Conservation (phyloP, 2,329 filamentous ascomycete genomes). For the Xylariaceae sp. region DNA sequence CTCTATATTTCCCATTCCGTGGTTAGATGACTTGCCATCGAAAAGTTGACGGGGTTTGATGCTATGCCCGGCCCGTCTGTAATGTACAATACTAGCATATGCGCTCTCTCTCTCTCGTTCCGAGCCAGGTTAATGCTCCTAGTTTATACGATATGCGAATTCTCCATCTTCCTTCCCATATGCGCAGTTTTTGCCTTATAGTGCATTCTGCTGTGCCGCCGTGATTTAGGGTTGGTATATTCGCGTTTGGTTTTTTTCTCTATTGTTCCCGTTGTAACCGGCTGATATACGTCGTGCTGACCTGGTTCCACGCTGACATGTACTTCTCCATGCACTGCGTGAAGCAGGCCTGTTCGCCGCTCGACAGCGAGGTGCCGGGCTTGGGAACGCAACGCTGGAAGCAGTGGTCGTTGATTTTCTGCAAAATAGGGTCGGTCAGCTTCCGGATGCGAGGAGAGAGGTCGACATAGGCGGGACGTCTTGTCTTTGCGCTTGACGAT, state of each 20-base stretch:
- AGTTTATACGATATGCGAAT: not conserved
- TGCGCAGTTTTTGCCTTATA: too few species aligned
- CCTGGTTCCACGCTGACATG: slow-evolving; percentile 78
- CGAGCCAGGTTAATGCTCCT: not conserved
- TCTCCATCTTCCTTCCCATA: not conserved
- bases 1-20: slow-evolving; percentile 23
- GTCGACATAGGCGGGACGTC: not conserved
- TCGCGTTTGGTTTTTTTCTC: not conserved
- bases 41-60: not conserved
- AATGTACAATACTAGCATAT: not conserved
- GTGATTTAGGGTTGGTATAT: not conserved
- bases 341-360: slow-evolving; percentile 72
- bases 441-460: not conserved
- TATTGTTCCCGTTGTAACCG: slow-evolving; percentile 64
- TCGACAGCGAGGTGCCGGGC: slow-evolving; percentile 69
- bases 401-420: slow-evolving; percentile 84
- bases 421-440: slow-evolving; percentile 7
- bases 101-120: not conserved
- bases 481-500: too few species aligned
- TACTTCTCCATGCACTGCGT: slow-evolving; percentile 85
- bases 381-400: slow-evolving; percentile 78
- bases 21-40: not conserved
- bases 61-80: not conserved
- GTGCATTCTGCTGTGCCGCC: not conserved
- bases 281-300: slow-evolving; percentile 71